Evolutionary conservation across 495 filamentous ascomycete species (phyloP).

Genomic region (Xylaria venustula): DNA sequence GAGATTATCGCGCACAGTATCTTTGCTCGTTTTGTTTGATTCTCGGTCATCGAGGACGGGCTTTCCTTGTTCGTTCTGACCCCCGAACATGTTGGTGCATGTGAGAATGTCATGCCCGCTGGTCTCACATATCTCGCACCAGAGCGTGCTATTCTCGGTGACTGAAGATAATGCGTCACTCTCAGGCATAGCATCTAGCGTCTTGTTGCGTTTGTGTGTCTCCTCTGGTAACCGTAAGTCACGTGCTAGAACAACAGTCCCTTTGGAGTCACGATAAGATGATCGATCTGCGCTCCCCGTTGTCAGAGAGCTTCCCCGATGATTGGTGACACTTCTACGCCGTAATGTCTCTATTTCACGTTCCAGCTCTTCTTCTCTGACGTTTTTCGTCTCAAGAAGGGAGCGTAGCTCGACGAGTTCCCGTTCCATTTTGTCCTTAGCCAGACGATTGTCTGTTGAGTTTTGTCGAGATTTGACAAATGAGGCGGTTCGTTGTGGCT

Average conservation of each 20-base stretch:
- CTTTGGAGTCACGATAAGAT: conserved; percentile 58
- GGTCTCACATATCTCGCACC: conserved; percentile 96
- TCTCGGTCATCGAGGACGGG: conserved; percentile 14
- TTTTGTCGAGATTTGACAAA: conserved; percentile 42
- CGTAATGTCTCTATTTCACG: conserved; percentile 73
- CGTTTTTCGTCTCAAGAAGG: conserved; percentile 65
- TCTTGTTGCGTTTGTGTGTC: conserved; percentile 44
- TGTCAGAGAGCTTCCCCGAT: conserved; percentile 53
- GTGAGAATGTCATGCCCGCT: conserved; percentile 91
- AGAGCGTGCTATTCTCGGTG: conserved; percentile 69
- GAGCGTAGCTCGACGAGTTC: conserved; percentile 74
- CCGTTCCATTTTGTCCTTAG: conserved; percentile 65
- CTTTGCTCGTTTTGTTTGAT: conserved; percentile 35
- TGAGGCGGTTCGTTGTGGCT: conserved; percentile 37
- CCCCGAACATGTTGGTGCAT: conserved; percentile 84
- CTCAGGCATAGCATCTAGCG: conserved; percentile 63
- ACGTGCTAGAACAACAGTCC: conserved; percentile 53
- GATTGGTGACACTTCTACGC: conserved; percentile 37
- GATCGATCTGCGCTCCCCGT: conserved; percentile 50
- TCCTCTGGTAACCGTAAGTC: conserved; percentile 36
- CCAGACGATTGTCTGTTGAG: conserved; percentile 55
- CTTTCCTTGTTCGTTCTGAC: conserved; percentile 37
- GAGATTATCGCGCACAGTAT: conserved; percentile 46
- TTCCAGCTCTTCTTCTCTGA: conserved; percentile 87
- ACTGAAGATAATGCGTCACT: conserved; percentile 71